Evolutionary conservation across 768 basidiomycete species (phyloP).

Genomic region (Suillus ampliporus): DNA sequence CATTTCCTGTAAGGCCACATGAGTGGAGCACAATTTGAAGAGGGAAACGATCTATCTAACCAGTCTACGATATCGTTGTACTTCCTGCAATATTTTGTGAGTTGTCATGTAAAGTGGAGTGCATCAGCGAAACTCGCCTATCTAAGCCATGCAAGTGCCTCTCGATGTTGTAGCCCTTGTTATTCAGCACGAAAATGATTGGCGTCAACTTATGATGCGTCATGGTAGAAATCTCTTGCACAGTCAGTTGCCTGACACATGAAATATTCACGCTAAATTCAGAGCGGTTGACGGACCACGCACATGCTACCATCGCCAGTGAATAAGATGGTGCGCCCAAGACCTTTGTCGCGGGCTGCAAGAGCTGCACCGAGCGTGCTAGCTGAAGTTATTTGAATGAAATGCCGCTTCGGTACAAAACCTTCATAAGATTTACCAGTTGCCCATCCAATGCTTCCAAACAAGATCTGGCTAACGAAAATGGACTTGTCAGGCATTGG

Average conservation of each 20-base stretch:
- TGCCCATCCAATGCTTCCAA: constrained; percentile 93
- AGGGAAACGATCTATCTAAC: constrained; percentile 32
- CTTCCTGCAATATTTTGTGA: constrained; percentile 46
- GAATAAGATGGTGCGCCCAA: constrained; percentile 80
- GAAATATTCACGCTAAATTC: constrained; percentile 12
- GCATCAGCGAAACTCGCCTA: too few relatives aligned
- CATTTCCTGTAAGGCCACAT: constrained; percentile 59
- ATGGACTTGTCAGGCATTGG: constrained; percentile 73
- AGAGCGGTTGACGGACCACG: constrained; percentile 31
- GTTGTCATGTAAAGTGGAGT: constrained; percentile 12
- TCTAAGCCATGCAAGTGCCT: constrained; percentile 70
- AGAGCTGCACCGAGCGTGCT: constrained; percentile 80
- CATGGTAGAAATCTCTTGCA: constrained; percentile 89
- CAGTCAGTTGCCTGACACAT: constrained; percentile 66
- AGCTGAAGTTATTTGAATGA: constrained; percentile 37
- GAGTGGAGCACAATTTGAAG: background rate
- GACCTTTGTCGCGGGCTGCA: constrained; percentile 68
- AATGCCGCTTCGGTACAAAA: background rate
- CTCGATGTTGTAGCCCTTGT: constrained; percentile 89
- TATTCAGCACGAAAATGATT: constrained; percentile 85
- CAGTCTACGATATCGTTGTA: constrained; percentile 91
- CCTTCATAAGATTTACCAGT: constrained; percentile 55
- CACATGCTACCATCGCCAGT: constrained; percentile 85
- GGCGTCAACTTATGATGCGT: constrained; percentile 73
- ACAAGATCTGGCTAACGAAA: constrained; percentile 79